Evolutionary conservation across 2,329 filamentous ascomycete species (phyloP).

Genomic region (Neonectria magnoliae): DNA sequence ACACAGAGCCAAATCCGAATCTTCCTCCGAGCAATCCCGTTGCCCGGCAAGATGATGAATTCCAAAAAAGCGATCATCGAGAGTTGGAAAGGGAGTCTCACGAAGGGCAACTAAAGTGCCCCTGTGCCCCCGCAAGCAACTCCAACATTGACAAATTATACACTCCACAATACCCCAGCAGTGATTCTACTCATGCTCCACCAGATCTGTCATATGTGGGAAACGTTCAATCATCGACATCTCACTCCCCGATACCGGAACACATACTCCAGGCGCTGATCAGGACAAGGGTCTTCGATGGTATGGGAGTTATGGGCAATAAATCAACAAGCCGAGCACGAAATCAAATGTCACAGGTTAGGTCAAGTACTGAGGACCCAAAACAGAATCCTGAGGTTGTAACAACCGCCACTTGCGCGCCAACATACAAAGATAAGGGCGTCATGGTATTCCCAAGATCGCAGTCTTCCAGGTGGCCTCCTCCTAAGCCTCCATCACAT

Average conservation of each 20-base stretch:
- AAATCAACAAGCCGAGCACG: neutral
- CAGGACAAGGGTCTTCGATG: conserved; percentile 34
- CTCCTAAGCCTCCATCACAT: neutral
- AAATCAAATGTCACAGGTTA: neutral
- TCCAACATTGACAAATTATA: neutral
- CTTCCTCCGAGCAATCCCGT: neutral
- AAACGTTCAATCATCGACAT: neutral
- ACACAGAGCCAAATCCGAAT: neutral
- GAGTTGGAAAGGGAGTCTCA: neutral
- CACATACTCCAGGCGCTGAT: conserved; percentile 26
- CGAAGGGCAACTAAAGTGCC: neutral
- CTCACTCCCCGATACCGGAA: conserved; percentile 1
- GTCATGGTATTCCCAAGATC: conserved; percentile 28
- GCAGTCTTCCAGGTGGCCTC: neutral
- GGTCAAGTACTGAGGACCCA: too few relatives aligned
- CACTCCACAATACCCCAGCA: neutral
- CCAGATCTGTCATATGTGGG: neutral
- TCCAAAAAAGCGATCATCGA: neutral
- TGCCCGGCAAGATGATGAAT: neutral
- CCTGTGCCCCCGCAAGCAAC: too few relatives aligned
- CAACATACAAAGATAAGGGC: conserved; percentile 35
- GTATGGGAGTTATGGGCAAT: conserved; percentile 13
- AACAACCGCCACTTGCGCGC: neutral
- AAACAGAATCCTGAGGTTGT: neutral
- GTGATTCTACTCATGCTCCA: neutral